phyloP scores from a whole-genome alignment of 1,139 yeast genomes.

The Lodderomyces elongisporus region DNA sequence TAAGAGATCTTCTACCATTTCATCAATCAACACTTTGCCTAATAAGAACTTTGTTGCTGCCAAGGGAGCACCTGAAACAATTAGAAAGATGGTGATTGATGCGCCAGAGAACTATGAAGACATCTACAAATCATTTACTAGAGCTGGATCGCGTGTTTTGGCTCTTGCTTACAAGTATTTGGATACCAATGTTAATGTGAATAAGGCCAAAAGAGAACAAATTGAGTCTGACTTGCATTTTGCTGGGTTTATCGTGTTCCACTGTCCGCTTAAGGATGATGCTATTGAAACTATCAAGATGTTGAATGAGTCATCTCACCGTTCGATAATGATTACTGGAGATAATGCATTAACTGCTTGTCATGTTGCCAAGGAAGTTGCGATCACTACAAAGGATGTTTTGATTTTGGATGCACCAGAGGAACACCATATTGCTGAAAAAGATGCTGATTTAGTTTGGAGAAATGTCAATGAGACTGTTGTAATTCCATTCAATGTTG shows the following conservation, averaged over 20 bases:
- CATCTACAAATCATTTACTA: slow-evolving; percentile 83
- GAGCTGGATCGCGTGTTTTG: slow-evolving; percentile 93
- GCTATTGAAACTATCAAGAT: slow-evolving; percentile 85
- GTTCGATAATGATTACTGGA: slow-evolving; percentile 97
- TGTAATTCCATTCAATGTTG: slow-evolving; percentile 62
- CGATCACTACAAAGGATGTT: slow-evolving; percentile 73
- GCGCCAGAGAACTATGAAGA: slow-evolving; percentile 82
- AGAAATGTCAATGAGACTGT: slow-evolving; percentile 76
- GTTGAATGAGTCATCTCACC: slow-evolving; percentile 93
- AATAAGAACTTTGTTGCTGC: slow-evolving; percentile 73
- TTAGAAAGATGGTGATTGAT: slow-evolving; percentile 65
- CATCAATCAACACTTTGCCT: slow-evolving; percentile 47
- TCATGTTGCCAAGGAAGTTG: slow-evolving; percentile 93
- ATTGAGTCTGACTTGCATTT: slow-evolving; percentile 72
- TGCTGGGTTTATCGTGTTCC: slow-evolving; percentile 95
- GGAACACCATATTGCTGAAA: slow-evolving; percentile 49
- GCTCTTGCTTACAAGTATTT: slow-evolving; percentile 84
- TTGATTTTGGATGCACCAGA: slow-evolving; percentile 86
- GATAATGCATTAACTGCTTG: slow-evolving; percentile 98
- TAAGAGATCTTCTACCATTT: slow-evolving; percentile 89
- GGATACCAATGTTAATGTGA: slow-evolving; percentile 45
- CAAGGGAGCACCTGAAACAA: slow-evolving; percentile 99
- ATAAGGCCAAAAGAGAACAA: slow-evolving; percentile 61
- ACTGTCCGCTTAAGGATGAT: slow-evolving; percentile 92
- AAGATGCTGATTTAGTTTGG: slow-evolving; percentile 68